Conservation (phyloP, 331 rosid species). For the Acacia concinna region DNA sequence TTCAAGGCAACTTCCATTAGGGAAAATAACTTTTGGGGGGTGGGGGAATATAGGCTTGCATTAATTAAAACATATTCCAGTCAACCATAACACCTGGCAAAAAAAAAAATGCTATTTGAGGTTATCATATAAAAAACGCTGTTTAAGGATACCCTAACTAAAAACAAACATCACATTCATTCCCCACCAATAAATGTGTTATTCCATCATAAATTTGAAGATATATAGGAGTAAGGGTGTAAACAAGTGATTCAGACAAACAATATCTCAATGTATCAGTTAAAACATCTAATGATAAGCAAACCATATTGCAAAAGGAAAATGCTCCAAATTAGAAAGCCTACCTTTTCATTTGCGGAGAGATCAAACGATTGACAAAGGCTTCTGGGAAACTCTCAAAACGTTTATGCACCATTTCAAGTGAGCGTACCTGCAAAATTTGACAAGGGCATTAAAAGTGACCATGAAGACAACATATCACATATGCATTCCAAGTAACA, state of each 20-base stretch:
- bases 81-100: not conserved
- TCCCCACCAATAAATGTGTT: constrained; percentile 8
- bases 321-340: constrained; percentile 8
- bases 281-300: constrained; percentile 16
- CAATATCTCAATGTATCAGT: not conserved
- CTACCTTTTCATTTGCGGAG: constrained; percentile 65
- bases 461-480: constrained; percentile 7
- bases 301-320: not conserved
- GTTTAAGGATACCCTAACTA: not conserved
- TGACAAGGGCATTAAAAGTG: constrained; percentile 24
- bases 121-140: not conserved
- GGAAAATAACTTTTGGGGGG: not conserved
- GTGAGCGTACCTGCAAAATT: constrained; percentile 81
- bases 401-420: constrained; percentile 97
- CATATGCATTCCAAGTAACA: not conserved
- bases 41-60: not conserved
- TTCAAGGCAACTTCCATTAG: constrained; percentile 13
- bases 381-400: constrained; percentile 96
- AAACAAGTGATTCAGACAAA: not conserved
- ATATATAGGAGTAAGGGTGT: not conserved
- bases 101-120: not conserved
- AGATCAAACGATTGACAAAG: constrained; percentile 69
- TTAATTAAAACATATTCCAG: not conserved
- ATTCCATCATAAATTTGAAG: not conserved
- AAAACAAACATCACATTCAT: constrained; percentile 3